These are phyloP conservation scores for Parmales sp. DNA, from an alignment of 108 stramenopile genomes.

Conservation along the genomic window DNA sequence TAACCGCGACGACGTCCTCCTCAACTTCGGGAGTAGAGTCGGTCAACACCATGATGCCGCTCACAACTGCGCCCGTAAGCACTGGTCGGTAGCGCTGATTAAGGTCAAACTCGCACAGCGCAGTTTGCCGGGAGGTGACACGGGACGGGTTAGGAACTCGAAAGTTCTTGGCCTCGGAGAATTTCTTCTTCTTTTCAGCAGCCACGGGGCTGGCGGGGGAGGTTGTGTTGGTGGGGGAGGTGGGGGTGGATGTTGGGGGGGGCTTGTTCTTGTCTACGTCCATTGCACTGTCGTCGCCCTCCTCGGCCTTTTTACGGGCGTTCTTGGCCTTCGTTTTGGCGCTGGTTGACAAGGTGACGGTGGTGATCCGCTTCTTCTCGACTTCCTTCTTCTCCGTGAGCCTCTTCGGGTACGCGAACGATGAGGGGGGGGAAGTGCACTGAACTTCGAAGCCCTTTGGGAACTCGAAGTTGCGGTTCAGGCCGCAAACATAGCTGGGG, in stretches of 20 bases:
- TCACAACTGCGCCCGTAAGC: constrained; percentile 55
- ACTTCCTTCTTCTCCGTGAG: constrained; percentile 97
- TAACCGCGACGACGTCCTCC: constrained; percentile 70
- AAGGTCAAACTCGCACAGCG: constrained; percentile 59
- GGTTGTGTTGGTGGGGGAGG: constrained; percentile 24
- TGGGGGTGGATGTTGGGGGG: constrained; percentile 24
- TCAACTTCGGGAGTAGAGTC: constrained; percentile 68
- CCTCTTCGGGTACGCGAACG: constrained; percentile 92
- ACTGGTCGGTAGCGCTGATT: constrained; percentile 73
- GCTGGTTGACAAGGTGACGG: constrained; percentile 91
- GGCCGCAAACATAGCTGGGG: constrained; percentile 87
- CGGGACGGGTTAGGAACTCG: constrained; percentile 65
- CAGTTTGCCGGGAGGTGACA: constrained; percentile 63
- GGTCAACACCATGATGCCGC: constrained; percentile 71
- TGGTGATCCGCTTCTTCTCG: constrained; percentile 92
- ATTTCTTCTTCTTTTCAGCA: constrained; percentile 74
- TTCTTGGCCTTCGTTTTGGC: constrained; percentile 88
- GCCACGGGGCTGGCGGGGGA: too few relatives aligned
- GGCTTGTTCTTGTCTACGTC: constrained; percentile 45
- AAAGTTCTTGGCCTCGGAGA: constrained; percentile 67
- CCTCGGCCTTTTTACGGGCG: constrained; percentile 80
- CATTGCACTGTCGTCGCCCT: constrained; percentile 55
- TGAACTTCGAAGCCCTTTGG: constrained; percentile 80
- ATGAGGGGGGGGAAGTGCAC: constrained; percentile 81
- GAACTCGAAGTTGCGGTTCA: constrained; percentile 90